phyloP scores from a whole-genome alignment of 805 yeast species.

The Dipodascus geniculatus region DNA sequence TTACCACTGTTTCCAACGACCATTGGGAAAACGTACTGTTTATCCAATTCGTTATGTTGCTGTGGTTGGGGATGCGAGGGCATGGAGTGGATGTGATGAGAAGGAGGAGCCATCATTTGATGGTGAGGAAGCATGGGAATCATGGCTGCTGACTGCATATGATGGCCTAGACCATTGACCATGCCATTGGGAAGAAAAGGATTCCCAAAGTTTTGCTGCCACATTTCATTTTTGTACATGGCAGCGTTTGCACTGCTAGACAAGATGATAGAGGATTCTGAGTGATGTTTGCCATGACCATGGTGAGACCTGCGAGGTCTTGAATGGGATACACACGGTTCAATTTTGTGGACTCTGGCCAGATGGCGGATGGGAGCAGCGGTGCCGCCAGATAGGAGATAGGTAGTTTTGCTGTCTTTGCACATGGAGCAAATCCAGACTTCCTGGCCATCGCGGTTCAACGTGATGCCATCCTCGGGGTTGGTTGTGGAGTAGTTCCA shows the following conservation, averaged over 20 bases:
- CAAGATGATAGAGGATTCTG: neutral
- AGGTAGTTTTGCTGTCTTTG: neutral
- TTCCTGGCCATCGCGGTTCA: neutral
- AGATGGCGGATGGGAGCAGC: neutral
- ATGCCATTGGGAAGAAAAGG: neutral
- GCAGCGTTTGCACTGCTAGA: constrained; percentile 1
- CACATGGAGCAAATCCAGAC: constrained; percentile 1
- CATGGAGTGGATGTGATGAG: neutral
- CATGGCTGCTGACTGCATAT: neutral
- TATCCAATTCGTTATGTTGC: neutral
- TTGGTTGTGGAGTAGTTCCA: constrained; percentile 1
- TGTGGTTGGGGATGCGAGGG: neutral
- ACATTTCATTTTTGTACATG: neutral
- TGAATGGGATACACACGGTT: neutral
- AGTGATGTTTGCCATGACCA: neutral
- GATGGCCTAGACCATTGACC: neutral
- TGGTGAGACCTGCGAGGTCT: neutral
- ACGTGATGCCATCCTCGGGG: neutral
- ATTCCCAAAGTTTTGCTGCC: neutral
- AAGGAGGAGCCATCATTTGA: neutral
- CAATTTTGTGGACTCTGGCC: neutral
- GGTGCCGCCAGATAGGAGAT: neutral
- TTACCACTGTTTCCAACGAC: neutral
- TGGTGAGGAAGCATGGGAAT: neutral
- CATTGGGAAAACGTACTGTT: neutral